Evolutionary conservation across 768 basidiomycete species (phyloP), one percentile per base, ranked within the genome.

Genomic region (Lepiota subincarnata): DNA sequence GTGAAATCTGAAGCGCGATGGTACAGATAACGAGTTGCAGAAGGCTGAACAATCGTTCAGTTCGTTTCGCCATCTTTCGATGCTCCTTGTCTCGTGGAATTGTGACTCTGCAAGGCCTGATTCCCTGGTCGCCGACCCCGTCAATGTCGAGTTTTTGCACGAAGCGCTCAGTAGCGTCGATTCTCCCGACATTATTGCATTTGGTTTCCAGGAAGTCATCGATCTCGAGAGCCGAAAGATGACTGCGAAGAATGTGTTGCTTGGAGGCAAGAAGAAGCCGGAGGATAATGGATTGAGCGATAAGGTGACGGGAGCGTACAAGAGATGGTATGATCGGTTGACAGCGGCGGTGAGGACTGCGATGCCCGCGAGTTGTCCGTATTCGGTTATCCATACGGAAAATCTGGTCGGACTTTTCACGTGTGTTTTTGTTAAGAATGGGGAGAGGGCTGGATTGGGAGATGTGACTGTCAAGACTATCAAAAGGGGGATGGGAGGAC

Each of bases 151-250:
- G 53, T 94, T 98, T 73, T 71, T 99, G n/a, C 73, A 79, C n/a
- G 79, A 92, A 18, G 83, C 81, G 1, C 73, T 98, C 10, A 74
- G 68, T 3, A 89, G 85, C 61, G 83, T 87, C 35, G 83, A 89
- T 11, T 63, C 70, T 31, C 71, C 71, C 1, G 95, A 98, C 58
- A 86, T 98, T 60, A 87, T 99, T 58, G 81, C 84, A 3, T 96
- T 99, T 61, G 94, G 94, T 1, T 88, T 98, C 68, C 96, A 99
- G 68, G 96, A 98, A 70, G 80, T 98, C 36, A 92, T 99, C 56
- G 93, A 97, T 64, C 80, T 99, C n/a, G 94, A 97, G 60, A 86
- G 83, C 58, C 84, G 92, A 56, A 92, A 86, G 70, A 85, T 98
- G 75, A 86, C 88, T 1, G 96, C 96, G 61, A 95, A 97, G 71